Percentiles rank a stretch among this genome's conserved stretches.
phyloP scores from a whole-genome alignment of 108 stramenopile genomes.

The Nitzschia sp. region DNA sequence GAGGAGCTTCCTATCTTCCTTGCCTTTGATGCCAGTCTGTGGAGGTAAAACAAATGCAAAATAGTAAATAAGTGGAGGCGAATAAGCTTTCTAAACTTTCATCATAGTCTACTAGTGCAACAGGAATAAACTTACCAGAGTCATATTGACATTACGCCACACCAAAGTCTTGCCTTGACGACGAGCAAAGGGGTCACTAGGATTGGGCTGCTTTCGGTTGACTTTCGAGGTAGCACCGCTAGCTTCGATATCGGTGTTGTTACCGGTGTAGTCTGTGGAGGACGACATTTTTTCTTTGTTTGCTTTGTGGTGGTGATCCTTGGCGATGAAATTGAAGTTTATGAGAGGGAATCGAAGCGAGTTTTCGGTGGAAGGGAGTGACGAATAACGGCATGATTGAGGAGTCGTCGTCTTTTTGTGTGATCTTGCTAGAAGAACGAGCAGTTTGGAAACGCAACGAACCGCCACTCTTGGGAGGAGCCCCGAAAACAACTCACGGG shows the following conservation, averaged over 20 bases:
- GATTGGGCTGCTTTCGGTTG: background rate
- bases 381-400: too few species aligned
- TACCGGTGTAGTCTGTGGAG: background rate
- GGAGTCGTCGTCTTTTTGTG: too few species aligned
- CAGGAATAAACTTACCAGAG: slow-evolving; percentile 50
- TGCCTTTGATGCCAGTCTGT: background rate
- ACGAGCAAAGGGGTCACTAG: slow-evolving; percentile 57
- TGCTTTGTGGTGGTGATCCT: background rate
- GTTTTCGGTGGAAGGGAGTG: too few species aligned
- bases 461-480: too few species aligned
- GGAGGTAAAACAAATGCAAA: background rate
- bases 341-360: too few species aligned
- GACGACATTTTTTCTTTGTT: background rate
- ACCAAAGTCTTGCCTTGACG: slow-evolving; percentile 62
- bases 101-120: too few species aligned
- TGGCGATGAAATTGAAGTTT: too few species aligned
- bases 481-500: too few species aligned
- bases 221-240: background rate
- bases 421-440: too few species aligned
- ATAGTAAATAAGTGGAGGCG: too few species aligned
- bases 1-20: slow-evolving; percentile 44
- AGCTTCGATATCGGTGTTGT: background rate
- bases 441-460: too few species aligned
- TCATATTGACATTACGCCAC: slow-evolving; percentile 73
- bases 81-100: too few species aligned